These are phyloP conservation scores for Melastoma candidum DNA, from an alignment of 441 rosid species.

Conservation along the genomic window DNA sequence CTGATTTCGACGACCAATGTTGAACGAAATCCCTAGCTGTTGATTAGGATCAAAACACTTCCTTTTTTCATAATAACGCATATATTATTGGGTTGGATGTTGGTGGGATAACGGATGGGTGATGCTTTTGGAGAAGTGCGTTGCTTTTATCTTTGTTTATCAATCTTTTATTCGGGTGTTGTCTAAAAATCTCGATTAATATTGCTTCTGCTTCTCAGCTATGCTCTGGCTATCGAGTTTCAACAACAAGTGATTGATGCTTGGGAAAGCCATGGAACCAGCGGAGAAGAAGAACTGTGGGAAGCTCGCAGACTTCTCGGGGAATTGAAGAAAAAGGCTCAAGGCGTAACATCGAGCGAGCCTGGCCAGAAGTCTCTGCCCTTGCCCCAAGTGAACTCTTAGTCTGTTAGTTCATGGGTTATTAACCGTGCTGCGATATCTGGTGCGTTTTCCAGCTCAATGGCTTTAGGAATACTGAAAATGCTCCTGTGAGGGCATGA, in stretches of 20 bases:
- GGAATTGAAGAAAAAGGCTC: conserved; percentile 56
- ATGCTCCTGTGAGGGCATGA: too few species aligned
- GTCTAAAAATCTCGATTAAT: conserved; percentile 3
- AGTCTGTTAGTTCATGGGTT: conserved; percentile 1
- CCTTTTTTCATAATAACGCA: too few species aligned
- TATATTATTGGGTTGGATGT: too few species aligned
- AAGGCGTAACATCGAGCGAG: conserved; percentile 27
- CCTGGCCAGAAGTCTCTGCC: conserved; percentile 39
- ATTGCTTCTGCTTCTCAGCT: conserved; percentile 37
- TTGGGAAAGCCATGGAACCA: conserved; percentile 82
- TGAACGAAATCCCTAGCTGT: too few species aligned
- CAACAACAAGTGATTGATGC: conserved; percentile 71
- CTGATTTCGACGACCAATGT: too few species aligned
- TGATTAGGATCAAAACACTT: too few species aligned
- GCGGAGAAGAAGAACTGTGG: conserved; percentile 53
- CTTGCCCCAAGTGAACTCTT: conserved; percentile 29
- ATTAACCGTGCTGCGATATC: not conserved
- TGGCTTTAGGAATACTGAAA: too few species aligned
- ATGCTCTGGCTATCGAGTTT: conserved; percentile 67
- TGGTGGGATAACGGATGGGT: too few species aligned
- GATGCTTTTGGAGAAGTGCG: too few species aligned
- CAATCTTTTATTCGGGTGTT: not conserved
- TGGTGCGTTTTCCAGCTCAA: not conserved
- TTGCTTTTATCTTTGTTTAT: too few species aligned
- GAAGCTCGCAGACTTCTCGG: conserved; percentile 51